Conservation (phyloP, 257 asterid genomes). For the Solanum paucissectum region DNA sequence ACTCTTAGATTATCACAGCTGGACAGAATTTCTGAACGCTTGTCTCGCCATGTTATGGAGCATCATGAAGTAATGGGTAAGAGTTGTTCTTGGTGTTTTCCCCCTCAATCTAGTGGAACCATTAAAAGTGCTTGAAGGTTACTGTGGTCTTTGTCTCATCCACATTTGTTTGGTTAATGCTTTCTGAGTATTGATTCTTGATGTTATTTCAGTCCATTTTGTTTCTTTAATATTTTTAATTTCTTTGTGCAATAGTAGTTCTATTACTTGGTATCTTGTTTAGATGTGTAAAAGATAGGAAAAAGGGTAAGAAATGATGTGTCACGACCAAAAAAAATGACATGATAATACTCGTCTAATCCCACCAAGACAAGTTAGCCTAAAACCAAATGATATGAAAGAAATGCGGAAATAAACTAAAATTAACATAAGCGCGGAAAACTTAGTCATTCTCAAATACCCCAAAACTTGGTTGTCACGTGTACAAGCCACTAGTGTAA, state of each 20-base stretch:
- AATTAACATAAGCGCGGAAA: too few species aligned
- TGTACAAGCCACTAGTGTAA: neutral
- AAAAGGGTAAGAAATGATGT: neutral
- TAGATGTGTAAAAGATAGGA: neutral
- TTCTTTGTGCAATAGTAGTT: neutral
- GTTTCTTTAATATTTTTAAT: neutral
- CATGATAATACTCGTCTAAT: neutral
- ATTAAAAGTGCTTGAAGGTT: neutral
- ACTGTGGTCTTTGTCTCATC: slow-evolving; percentile 2
- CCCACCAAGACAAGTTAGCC: neutral
- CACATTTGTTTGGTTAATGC: neutral
- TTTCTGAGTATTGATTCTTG: neutral
- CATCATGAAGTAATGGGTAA: slow-evolving; percentile 99
- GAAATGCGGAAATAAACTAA: neutral
- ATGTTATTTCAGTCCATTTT: neutral
- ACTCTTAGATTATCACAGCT: slow-evolving; percentile 78
- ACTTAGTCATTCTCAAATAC: neutral
- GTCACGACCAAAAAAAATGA: neutral
- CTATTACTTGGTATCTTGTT: neutral
- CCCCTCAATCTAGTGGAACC: neutral
- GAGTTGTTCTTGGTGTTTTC: slow-evolving; percentile 20
- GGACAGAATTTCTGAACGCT: slow-evolving; percentile 78
- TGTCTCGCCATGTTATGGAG: slow-evolving; percentile 94
- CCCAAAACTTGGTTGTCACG: neutral
- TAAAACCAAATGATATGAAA: neutral